These are phyloP conservation scores for Globisporangium viniferum DNA, from an alignment of 352 stramenopile genomes.

Conservation along the genomic window DNA sequence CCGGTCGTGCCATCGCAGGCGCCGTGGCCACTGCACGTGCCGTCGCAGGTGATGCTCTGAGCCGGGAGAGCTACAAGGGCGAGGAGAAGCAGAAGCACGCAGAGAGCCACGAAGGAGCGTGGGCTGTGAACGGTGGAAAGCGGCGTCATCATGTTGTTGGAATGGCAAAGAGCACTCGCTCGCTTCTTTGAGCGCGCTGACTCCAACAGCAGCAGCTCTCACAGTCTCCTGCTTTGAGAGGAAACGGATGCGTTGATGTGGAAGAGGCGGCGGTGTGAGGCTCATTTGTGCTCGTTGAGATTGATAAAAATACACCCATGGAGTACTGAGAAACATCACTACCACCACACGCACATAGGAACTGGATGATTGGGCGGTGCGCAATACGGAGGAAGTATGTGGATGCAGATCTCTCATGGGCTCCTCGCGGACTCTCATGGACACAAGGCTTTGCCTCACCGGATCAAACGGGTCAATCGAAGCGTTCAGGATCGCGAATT, in stretches of 20 bases:
- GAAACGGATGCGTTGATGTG: background rate
- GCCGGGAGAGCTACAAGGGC: background rate
- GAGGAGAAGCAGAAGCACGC: background rate
- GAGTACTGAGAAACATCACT: background rate
- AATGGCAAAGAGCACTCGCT: background rate
- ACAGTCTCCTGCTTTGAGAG: background rate
- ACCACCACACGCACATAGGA: background rate
- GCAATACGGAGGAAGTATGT: background rate
- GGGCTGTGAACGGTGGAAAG: background rate
- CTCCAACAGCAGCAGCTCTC: background rate
- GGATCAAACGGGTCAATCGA: conserved; percentile 62
- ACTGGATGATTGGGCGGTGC: background rate
- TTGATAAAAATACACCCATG: background rate
- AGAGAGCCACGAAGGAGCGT: background rate
- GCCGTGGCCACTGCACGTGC: conserved; percentile 82
- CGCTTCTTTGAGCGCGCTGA: background rate
- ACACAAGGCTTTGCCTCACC: no score
- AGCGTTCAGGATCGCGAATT: conserved; percentile 83
- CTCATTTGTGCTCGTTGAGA: background rate
- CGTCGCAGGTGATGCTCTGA: conserved; percentile 40
- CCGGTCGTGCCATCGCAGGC: conserved; percentile 50
- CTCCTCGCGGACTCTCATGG: background rate
- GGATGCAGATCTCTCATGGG: background rate
- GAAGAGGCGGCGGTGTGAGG: no score
- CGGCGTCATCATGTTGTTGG: background rate